Evolutionary conservation across 306 rosid species (phyloP), one percentile per base, ranked within the genome.

Genomic region (Sicyos baderoa): DNA sequence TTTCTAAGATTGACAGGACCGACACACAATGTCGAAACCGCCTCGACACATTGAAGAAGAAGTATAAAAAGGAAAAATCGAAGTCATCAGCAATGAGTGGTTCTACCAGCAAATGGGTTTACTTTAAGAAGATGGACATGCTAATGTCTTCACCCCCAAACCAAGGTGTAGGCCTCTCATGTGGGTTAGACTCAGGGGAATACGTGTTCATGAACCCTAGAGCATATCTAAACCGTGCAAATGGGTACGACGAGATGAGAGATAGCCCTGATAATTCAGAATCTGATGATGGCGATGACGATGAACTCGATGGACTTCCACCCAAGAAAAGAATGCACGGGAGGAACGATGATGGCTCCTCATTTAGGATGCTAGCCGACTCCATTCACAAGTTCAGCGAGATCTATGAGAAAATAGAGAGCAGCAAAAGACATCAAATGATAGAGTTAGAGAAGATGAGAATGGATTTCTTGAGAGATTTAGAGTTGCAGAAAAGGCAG

Each of bases 11-110:
- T 45, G 90, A 87, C 51, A 89, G 86, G 80, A 87, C 92, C 2
- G 95, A 82, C 70, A 84, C 92, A 32, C 97, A 91, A 63, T 91
- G 97, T 64, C 79, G 97, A 48, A 91, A 89, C 74, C 90, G 90
- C 17, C 75, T 91, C 10, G 97, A 91, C 72, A 89, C 96, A 29
- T 75, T 91, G 82, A 91, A 91, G 85, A 89, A 89, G 76, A 91
- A 89, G 68, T 91, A 89, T 84, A 89, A 91, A 51, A 91, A 91
- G 77, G 96, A 91, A 85, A 91, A 84, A 85, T 44, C 29, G 11
- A 89, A 76, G 68, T 80, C 82, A n/a, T 37, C 70, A 14, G 87
- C 81, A 71, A 53, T 71, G 13, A 77, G 71, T 44, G 77, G 74
- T 56, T 79, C 79, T 27, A 62, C 69, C 25, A 76, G 82, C 80